These are phyloP conservation scores for Leccinellum rugosiceps DNA, from an alignment of 768 basidiomycete genomes.

Conservation along the genomic window DNA sequence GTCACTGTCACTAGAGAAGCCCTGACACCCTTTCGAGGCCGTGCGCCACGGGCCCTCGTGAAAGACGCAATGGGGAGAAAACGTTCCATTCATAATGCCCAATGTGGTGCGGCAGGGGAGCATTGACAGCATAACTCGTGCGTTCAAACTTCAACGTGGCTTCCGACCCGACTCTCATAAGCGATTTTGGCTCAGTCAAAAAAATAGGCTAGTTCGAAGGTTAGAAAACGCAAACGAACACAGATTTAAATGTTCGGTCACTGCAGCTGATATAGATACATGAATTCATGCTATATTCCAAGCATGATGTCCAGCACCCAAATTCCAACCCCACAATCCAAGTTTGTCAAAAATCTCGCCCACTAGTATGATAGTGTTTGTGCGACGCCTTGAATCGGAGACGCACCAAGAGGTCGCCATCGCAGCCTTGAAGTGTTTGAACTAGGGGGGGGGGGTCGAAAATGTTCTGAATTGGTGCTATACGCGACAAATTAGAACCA, in stretches of 20 bases:
- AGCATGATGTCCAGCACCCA: too few relatives aligned
- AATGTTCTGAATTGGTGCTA: too few relatives aligned
- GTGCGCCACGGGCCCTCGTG: slow-evolving; percentile 11
- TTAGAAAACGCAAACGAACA: neutral
- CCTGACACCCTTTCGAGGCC: neutral
- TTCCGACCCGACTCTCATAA: too few relatives aligned
- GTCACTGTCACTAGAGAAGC: slow-evolving; percentile 4
- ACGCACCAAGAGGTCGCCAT: neutral
- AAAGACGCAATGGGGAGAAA: neutral
- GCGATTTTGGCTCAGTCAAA: neutral
- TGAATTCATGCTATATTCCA: too few relatives aligned
- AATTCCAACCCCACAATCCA: too few relatives aligned
- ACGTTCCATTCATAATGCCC: slow-evolving; percentile 18
- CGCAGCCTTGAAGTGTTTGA: too few relatives aligned
- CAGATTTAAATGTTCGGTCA: neutral
- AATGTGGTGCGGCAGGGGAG: slow-evolving; percentile 1
- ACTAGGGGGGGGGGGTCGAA: too few relatives aligned
- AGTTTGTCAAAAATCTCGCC: too few relatives aligned
- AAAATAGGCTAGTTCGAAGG: neutral
- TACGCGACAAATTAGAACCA: neutral
- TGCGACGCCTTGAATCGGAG: neutral
- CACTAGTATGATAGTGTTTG: too few relatives aligned
- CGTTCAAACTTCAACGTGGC: neutral
- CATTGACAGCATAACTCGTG: neutral
- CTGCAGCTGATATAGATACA: neutral